Percentiles rank a stretch among this genome's conserved stretches.
These are phyloP conservation scores for Phytophthora meadii DNA, from an alignment of 352 stramenopile species.

Conservation along the genomic window DNA sequence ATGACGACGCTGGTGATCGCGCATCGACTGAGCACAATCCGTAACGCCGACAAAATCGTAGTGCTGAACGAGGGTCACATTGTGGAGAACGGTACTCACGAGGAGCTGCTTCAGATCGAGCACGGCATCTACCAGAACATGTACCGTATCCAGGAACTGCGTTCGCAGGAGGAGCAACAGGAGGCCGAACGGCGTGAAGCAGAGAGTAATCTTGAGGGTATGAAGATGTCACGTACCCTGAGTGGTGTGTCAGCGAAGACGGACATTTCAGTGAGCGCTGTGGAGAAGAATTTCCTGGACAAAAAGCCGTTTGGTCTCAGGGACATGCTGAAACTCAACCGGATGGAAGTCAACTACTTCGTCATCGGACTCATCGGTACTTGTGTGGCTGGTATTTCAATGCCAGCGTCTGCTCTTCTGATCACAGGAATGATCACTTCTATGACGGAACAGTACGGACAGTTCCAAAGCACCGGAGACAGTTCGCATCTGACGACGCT, in stretches of 20 bases:
- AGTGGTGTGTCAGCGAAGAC: slow-evolving; percentile 23
- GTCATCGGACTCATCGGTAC: slow-evolving; percentile 23
- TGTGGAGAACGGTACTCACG: slow-evolving; percentile 47
- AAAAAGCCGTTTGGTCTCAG: slow-evolving; percentile 20
- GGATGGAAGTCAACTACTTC: slow-evolving; percentile 25
- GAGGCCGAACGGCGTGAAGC: slow-evolving; percentile 2
- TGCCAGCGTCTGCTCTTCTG: slow-evolving; percentile 45
- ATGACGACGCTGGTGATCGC: slow-evolving; percentile 54
- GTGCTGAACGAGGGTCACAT: slow-evolving; percentile 53
- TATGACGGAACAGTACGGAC: slow-evolving; percentile 57
- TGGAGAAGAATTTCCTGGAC: slow-evolving; percentile 31
- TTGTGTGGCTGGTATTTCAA: slow-evolving; percentile 38
- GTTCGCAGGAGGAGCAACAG: slow-evolving; percentile 16
- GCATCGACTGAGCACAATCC: slow-evolving; percentile 55
- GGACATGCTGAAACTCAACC: slow-evolving; percentile 17
- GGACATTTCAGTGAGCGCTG: slow-evolving; percentile 18
- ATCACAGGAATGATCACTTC: slow-evolving; percentile 51
- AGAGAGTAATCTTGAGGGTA: not conserved
- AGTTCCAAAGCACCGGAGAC: slow-evolving; percentile 37
- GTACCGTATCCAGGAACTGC: slow-evolving; percentile 37
- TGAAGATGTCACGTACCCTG: slow-evolving; percentile 18
- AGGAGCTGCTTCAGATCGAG: slow-evolving; percentile 42
- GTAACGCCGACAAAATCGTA: slow-evolving; percentile 55
- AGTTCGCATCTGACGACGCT: slow-evolving; percentile 31
- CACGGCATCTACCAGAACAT: slow-evolving; percentile 26